Base-by-base conservation (phyloP, 2,329 filamentous ascomycete species). In the Botrytis porri region DNA sequence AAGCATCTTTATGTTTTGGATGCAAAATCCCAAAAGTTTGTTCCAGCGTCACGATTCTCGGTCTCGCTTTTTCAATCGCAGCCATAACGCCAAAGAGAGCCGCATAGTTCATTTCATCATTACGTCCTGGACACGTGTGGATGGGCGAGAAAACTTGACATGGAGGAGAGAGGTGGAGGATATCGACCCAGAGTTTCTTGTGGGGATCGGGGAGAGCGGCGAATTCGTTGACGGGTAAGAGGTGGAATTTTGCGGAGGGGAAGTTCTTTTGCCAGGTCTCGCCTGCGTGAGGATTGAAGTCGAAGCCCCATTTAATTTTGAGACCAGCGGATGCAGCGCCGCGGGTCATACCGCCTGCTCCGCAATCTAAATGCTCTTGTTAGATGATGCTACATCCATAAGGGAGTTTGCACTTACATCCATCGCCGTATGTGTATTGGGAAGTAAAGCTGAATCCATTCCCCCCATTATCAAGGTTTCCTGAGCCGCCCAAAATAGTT, bases 101-200 rank as follows among this genome's bases (percentile, higher is more conserved):
- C 3, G 88, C 88, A 0, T 88, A 88, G 76, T 96, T 96, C 0
- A 82, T 84, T 0, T 92, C 90, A 57, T 94, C 90, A n/a, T 89
- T 85, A 8, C 83, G 83, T 0, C 87, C 86, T 0, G 80, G 76
- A 0, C 84, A 80, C 0, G 92, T 94, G 73, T 96, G 90, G 0
- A 90, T 90, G 0, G 88, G 88, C 0, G 92, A 95, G 79, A 90
- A 95, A 0, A 86, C 88, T 77, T 95, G 92, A 70, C 94, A 97
- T 0, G 93, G 93, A 0, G 92, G 93, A 0, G 91, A 93, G 0
- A 94, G 81, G 76, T 97, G 93, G 0, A 93, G 82, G 1, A 95
- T 82, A 76, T 95, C 93, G 0, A 90, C 86, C 18, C 73, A 82
- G 8, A 85, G 51, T 16, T 29, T 29, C 14, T 67, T 37, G 2